These are phyloP conservation scores for Metschnikowia cubensis DNA, from an alignment of 805 yeast genomes.

Conservation along the genomic window DNA sequence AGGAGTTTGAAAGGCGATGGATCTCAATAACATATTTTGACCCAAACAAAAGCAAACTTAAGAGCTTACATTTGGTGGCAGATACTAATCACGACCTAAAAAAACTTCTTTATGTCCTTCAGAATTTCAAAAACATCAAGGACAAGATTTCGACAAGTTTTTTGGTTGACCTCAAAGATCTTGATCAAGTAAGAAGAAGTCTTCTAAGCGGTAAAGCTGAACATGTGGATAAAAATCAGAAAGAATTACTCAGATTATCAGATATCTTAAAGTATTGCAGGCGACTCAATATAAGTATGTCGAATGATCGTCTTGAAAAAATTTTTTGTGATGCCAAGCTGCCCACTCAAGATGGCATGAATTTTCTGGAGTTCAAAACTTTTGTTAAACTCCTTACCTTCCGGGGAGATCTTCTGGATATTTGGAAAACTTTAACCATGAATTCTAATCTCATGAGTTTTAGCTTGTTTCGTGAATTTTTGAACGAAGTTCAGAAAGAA, in stretches of 20 bases:
- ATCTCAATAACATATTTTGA: constrained; percentile 70
- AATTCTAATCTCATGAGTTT: constrained; percentile 19
- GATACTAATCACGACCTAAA: constrained; percentile 55
- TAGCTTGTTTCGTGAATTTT: constrained; percentile 34
- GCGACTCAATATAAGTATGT: constrained; percentile 69
- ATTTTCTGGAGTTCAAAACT: constrained; percentile 68
- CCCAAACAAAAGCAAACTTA: constrained; percentile 56
- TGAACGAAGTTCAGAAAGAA: constrained; percentile 48
- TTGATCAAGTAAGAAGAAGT: constrained; percentile 26
- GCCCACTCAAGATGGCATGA: constrained; percentile 35
- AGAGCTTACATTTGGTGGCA: constrained; percentile 78
- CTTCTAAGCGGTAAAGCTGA: constrained; percentile 23
- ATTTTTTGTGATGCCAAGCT: constrained; percentile 47
- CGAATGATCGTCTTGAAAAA: constrained; percentile 43
- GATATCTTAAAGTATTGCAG: constrained; percentile 65
- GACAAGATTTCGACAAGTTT: constrained; percentile 56
- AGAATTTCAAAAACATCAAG: constrained; percentile 59
- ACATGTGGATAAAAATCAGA: constrained; percentile 17
- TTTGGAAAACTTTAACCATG: constrained; percentile 43
- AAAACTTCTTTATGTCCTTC: constrained; percentile 52
- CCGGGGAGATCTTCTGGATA: constrained; percentile 54
- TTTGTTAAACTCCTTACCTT: constrained; percentile 67
- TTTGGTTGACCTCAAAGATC: constrained; percentile 36
- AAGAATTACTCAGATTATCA: constrained; percentile 48
- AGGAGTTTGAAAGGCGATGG: constrained; percentile 69